These are phyloP conservation scores for Moniliella sp. DNA, from an alignment of 1,284 basidiomycete genomes.

Conservation along the genomic window DNA sequence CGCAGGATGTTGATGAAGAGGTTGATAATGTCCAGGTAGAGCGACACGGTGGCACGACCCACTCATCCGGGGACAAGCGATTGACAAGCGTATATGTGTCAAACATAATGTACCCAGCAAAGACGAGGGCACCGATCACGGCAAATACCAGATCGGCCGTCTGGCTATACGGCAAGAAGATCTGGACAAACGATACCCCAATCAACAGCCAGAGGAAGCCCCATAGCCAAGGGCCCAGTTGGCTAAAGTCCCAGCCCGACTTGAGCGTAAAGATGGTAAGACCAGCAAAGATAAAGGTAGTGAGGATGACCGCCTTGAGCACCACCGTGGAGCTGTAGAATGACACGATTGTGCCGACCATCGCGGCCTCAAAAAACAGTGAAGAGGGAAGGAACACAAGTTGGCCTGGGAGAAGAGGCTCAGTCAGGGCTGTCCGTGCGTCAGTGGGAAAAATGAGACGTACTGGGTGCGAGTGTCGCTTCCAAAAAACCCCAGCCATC, in stretches of 20 bases:
- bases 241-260: constrained; percentile 54
- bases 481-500: constrained; percentile 59
- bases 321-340: constrained; percentile 56
- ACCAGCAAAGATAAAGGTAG: constrained; percentile 63
- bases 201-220: constrained; percentile 38
- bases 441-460: constrained; percentile 59
- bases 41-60: constrained; percentile 60
- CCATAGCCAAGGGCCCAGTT: constrained; percentile 62
- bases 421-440: too few relatives aligned
- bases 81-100: constrained; percentile 62
- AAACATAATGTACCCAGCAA: constrained; percentile 45
- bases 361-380: constrained; percentile 39
- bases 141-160: constrained; percentile 59
- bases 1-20: constrained; percentile 58
- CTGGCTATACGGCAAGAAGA: constrained; percentile 56
- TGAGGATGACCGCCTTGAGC: constrained; percentile 70
- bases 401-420: too few relatives aligned
- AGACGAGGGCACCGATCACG: constrained; percentile 54
- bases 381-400: too few relatives aligned
- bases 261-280: constrained; percentile 57
- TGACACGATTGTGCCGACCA: constrained; percentile 53
- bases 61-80: constrained; percentile 63
- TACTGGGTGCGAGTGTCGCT: constrained; percentile 59
- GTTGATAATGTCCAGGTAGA: constrained; percentile 55
- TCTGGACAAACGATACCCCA: constrained; percentile 41